Percentiles rank a stretch among this genome's conserved stretches.
These are phyloP conservation scores for Streptanthus diversifolius DNA, from an alignment of 345 rosid genomes.

Conservation along the genomic window DNA sequence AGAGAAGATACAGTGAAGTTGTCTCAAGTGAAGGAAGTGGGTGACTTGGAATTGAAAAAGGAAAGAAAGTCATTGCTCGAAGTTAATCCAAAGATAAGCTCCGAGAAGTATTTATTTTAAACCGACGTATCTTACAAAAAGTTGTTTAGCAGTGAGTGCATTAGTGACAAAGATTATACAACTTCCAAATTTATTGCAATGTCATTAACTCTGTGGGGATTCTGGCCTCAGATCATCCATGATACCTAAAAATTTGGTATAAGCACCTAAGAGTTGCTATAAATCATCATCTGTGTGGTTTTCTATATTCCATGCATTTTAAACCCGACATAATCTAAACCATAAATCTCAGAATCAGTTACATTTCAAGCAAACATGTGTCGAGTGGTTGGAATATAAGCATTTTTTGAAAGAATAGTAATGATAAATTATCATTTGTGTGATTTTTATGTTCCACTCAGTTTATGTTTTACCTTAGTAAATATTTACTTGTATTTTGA, in stretches of 20 bases:
- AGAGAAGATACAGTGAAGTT: slow-evolving; percentile 47
- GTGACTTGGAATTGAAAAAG: slow-evolving; percentile 33
- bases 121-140: not conserved
- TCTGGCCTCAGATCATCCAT: not conserved
- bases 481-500: too few species aligned
- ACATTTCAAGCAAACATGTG: not conserved
- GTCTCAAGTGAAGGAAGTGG: slow-evolving; percentile 30
- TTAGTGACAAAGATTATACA: not conserved
- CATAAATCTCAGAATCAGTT: not conserved
- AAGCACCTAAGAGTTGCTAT: not conserved
- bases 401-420: too few species aligned
- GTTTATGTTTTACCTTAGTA: too few species aligned
- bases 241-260: not conserved
- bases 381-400: too few species aligned
- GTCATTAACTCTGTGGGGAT: not conserved
- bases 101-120: slow-evolving; percentile 5
- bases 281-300: too few species aligned
- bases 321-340: not conserved
- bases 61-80: slow-evolving; percentile 58
- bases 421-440: too few species aligned
- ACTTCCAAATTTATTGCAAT: not conserved
- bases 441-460: too few species aligned
- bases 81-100: slow-evolving; percentile 37
- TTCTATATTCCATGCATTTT: not conserved
- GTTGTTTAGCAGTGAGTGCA: not conserved